These are phyloP conservation scores for Echium plantagineum DNA, from an alignment of 257 asterid species.

Conservation along the genomic window DNA sequence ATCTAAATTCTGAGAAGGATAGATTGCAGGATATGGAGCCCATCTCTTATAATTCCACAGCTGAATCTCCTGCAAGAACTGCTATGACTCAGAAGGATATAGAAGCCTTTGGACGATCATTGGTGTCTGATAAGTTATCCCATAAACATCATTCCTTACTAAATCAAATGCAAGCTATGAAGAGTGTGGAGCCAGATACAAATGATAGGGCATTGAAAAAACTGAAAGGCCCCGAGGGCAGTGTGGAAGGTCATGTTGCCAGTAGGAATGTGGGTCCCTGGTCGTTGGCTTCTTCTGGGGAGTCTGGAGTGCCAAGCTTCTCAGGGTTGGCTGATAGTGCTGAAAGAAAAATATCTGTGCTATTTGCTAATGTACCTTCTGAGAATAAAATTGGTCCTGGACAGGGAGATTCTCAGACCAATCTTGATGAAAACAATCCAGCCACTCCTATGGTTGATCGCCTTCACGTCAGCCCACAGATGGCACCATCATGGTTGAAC, in stretches of 20 bases:
- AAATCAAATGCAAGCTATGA: slow-evolving; percentile 44
- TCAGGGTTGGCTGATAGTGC: slow-evolving; percentile 27
- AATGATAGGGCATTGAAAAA: slow-evolving; percentile 47
- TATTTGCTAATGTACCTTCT: slow-evolving; percentile 35
- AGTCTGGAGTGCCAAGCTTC: slow-evolving; percentile 30
- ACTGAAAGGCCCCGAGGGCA: slow-evolving; percentile 42
- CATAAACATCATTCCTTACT: slow-evolving; percentile 39
- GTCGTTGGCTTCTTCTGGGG: slow-evolving; percentile 30
- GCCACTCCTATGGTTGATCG: slow-evolving; percentile 22
- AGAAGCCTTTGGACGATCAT: slow-evolving; percentile 75
- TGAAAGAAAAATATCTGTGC: slow-evolving; percentile 27
- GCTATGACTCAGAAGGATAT: slow-evolving; percentile 46
- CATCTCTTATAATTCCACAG: slow-evolving; percentile 24
- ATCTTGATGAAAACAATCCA: slow-evolving; percentile 10
- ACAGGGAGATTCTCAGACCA: slow-evolving; percentile 23
- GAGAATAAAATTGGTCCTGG: slow-evolving; percentile 29
- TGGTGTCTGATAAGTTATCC: slow-evolving; percentile 49
- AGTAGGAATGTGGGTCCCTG: slow-evolving; percentile 34
- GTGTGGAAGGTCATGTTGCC: slow-evolving; percentile 23
- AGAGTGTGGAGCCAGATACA: slow-evolving; percentile 44
- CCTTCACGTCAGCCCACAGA: slow-evolving; percentile 43
- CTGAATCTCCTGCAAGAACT: slow-evolving; percentile 53
- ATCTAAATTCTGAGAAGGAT: slow-evolving; percentile 19
- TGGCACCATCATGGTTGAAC: slow-evolving; percentile 76
- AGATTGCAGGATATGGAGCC: slow-evolving; percentile 30